A percentile compares a stretch with the other conserved stretches of the same genome.
These are phyloP conservation scores for Phaeosphaeriaceae sp. DNA, from an alignment of 2,329 filamentous ascomycete species.

Conservation along the genomic window DNA sequence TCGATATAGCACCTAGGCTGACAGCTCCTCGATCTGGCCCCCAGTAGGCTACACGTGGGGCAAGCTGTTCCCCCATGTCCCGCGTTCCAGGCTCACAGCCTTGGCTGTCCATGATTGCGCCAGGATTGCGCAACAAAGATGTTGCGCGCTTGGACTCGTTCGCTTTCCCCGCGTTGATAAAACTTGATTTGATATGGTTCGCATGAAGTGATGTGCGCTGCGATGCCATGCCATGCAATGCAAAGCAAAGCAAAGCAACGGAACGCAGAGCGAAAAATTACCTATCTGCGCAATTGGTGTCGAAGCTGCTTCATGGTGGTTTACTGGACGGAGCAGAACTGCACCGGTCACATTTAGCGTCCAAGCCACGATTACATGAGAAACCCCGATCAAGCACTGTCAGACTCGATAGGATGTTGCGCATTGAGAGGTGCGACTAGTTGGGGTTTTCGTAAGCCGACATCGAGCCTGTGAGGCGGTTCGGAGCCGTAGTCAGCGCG, in stretches of 20 bases:
- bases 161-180: neutral
- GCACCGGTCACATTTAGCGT: neutral
- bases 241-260: too few relatives aligned
- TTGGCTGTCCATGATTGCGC: neutral
- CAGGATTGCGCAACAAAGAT: neutral
- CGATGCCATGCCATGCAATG: neutral
- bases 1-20: neutral
- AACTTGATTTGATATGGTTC: neutral
- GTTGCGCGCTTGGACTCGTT: neutral
- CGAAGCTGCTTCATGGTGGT: too few relatives aligned
- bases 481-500: neutral
- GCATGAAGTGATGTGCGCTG: neutral
- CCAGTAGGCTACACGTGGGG: neutral
- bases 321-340: neutral
- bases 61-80: neutral
- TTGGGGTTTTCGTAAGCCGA: neutral
- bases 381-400: neutral
- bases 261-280: too few relatives aligned
- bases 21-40: neutral
- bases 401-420: neutral
- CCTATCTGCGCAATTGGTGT: too few relatives aligned
- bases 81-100: conserved; percentile 1
- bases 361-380: neutral
- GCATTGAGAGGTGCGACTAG: neutral
- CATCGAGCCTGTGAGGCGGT: neutral